A percentile compares a stretch with the other conserved stretches of the same genome.
Evolutionary conservation across 345 rosid species (phyloP).

Genomic region (Eucalyptus cladocalyx): DNA sequence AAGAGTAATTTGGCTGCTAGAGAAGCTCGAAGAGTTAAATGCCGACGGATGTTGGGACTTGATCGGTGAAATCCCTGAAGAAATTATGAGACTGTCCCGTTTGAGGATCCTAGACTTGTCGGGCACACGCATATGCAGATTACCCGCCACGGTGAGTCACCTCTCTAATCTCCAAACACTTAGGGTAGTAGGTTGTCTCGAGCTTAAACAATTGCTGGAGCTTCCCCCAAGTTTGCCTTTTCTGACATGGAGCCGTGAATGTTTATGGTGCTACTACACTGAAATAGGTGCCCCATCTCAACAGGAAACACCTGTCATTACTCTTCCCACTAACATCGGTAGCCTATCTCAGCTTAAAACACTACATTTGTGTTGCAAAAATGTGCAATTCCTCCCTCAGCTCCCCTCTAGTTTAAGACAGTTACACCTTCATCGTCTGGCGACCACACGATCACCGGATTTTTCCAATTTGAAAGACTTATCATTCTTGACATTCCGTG

Average conservation of each 20-base stretch:
- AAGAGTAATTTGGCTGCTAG: fast-evolving
- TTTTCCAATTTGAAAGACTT: too few relatives aligned
- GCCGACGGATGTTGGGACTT: fast-evolving
- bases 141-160: not conserved
- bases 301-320: too few relatives aligned
- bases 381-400: too few relatives aligned
- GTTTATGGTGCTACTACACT: too few relatives aligned
- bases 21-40: not conserved
- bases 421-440: fast-evolving
- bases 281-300: too few relatives aligned
- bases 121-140: fast-evolving
- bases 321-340: too few relatives aligned
- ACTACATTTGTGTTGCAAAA: fast-evolving
- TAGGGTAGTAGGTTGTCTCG: fast-evolving
- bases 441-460: fast-evolving
- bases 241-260: not conserved
- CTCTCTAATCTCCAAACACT: not conserved
- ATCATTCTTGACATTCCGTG: fast-evolving
- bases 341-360: too few relatives aligned
- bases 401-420: too few relatives aligned
- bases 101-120: not conserved
- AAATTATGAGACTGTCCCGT: not conserved
- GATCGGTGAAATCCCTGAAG: not conserved
- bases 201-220: not conserved
- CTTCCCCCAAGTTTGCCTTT: fast-evolving